These are phyloP conservation scores for Beauveria medogensis DNA, from an alignment of 2,329 filamentous ascomycete genomes.

Conservation along the genomic window DNA sequence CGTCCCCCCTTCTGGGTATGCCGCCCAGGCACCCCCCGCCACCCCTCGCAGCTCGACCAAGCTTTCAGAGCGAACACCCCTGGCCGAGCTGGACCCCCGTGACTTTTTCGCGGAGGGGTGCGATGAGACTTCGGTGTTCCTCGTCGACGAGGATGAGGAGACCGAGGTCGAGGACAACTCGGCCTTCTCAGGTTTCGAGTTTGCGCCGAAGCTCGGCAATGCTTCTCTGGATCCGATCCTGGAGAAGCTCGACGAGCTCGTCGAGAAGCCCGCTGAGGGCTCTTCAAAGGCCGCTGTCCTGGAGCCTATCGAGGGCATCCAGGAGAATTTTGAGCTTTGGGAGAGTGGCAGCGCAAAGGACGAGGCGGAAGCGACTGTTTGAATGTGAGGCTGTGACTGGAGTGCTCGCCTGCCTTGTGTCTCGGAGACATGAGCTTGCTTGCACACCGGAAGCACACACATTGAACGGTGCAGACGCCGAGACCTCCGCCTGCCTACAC, in stretches of 20 bases:
- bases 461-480: background rate
- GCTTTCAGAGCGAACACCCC: constrained; percentile 55
- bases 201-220: constrained; percentile 15
- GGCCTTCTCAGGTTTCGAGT: constrained; percentile 13
- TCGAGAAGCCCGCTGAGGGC: constrained; percentile 27
- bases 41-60: constrained; percentile 47
- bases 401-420: background rate
- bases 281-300: constrained; percentile 40
- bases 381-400: background rate
- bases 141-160: constrained; percentile 55
- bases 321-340: constrained; percentile 60
- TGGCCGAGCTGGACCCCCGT: constrained; percentile 58
- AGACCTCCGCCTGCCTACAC: background rate
- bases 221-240: constrained; percentile 11
- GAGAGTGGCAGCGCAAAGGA: constrained; percentile 60
- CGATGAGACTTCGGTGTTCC: constrained; percentile 52
- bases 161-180: constrained; percentile 23
- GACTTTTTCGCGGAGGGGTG: constrained; percentile 62
- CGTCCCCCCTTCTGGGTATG: constrained; percentile 63
- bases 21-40: constrained; percentile 44
- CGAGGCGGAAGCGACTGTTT: constrained; percentile 32
- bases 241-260: constrained; percentile 28
- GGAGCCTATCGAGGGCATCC: constrained; percentile 49
- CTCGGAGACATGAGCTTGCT: background rate
- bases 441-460: background rate